phyloP scores from a whole-genome alignment of 345 rosid genomes.

The Reutealis trisperma region DNA sequence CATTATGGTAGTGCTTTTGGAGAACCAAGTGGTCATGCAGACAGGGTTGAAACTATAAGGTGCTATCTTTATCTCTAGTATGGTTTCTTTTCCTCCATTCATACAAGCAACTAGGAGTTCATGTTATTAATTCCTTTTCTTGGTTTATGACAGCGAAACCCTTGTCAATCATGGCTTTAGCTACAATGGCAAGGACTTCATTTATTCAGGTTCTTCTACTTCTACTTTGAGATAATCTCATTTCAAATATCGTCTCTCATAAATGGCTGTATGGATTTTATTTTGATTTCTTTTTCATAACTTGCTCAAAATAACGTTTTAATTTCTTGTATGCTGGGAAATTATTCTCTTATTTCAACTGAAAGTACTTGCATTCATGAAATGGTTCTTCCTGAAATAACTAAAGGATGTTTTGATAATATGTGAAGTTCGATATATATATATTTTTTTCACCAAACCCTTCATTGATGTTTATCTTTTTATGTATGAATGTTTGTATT shows the following conservation, averaged over 20 bases:
- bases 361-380: no score
- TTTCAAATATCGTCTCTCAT: not conserved
- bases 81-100: not conserved
- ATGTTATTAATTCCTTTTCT: conserved; percentile 13
- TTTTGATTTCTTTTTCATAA: not conserved
- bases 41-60: conserved; percentile 84
- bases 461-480: no score
- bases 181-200: conserved; percentile 88
- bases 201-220: conserved; percentile 71
- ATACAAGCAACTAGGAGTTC: not conserved
- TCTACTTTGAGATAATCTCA: not conserved
- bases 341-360: not conserved
- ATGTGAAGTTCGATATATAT: no score
- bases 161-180: conserved; percentile 76
- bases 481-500: no score
- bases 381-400: no score
- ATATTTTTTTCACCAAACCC: no score
- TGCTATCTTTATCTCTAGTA: not conserved
- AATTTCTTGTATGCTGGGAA: not conserved
- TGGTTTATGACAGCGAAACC: conserved; percentile 56
- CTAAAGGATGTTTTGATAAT: no score
- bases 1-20: conserved; percentile 99
- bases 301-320: not conserved
- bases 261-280: not conserved
- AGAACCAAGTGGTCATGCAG: conserved; percentile 93